phyloP scores from a whole-genome alignment of 2,329 filamentous ascomycete genomes.

The Myriosclerotinia duriaeana region DNA sequence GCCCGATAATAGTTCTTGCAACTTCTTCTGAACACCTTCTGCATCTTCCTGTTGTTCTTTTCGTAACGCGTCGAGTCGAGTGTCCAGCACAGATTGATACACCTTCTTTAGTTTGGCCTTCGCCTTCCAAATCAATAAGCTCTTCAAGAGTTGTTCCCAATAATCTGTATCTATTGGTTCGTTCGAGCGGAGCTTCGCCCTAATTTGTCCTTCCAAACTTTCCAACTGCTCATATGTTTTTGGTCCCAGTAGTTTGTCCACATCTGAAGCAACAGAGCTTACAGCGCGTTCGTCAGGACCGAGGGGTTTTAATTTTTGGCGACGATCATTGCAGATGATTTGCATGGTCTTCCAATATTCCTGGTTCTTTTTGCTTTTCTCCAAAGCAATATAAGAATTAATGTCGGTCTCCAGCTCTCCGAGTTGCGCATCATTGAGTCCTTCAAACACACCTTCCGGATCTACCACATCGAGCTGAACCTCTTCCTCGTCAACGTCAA shows the following conservation, averaged over 20 bases:
- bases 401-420: constrained; percentile 81
- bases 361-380: constrained; percentile 72
- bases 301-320: constrained; percentile 61
- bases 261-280: constrained; percentile 79
- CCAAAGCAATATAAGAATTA: constrained; percentile 72
- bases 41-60: constrained; percentile 69
- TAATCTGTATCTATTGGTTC: constrained; percentile 92
- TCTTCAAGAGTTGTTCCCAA: constrained; percentile 89
- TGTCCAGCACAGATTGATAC: constrained; percentile 71
- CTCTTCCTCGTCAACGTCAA: constrained; percentile 78
- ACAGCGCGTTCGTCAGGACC: constrained; percentile 68
- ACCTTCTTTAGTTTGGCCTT: constrained; percentile 79
- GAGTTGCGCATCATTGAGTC: constrained; percentile 65
- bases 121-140: constrained; percentile 85
- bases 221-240: constrained; percentile 88
- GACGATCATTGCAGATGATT: constrained; percentile 75
- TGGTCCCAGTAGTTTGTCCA: constrained; percentile 80
- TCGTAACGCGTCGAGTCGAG: constrained; percentile 64
- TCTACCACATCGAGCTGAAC: constrained; percentile 72
- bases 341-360: constrained; percentile 94
- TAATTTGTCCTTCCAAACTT: constrained; percentile 81
- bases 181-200: constrained; percentile 78
- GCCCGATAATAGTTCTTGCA: constrained; percentile 50
- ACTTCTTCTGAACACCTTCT: constrained; percentile 51
- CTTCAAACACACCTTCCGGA: constrained; percentile 77